Percentiles rank a stretch among this genome's conserved stretches.
phyloP scores from a whole-genome alignment of 768 basidiomycete genomes.

The Naematelia aurantialba region DNA sequence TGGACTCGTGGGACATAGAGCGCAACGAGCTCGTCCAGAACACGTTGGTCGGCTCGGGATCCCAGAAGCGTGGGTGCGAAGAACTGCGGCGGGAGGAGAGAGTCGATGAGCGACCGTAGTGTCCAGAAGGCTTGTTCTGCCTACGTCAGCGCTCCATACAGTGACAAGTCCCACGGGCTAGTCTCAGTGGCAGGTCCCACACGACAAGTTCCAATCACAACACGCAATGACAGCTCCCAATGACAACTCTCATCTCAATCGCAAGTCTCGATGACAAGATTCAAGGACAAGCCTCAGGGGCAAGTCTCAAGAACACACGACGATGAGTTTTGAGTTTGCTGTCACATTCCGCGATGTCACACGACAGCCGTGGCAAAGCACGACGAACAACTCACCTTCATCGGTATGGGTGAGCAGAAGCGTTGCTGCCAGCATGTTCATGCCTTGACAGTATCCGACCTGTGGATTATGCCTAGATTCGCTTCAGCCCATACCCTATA shows the following conservation, averaged over 20 bases:
- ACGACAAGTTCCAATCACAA: too few relatives aligned
- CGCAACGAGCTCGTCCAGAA: slow-evolving; percentile 80
- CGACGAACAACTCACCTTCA: slow-evolving; percentile 53
- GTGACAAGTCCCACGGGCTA: too few relatives aligned
- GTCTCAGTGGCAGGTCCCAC: slow-evolving; percentile 4
- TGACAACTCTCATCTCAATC: too few relatives aligned
- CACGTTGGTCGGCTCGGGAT: slow-evolving; percentile 88
- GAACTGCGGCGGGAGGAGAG: slow-evolving; percentile 84
- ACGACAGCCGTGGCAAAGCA: background rate
- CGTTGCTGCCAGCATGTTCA: slow-evolving; percentile 94
- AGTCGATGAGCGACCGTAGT: slow-evolving; percentile 80
- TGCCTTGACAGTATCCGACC: slow-evolving; percentile 65
- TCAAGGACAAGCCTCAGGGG: too few relatives aligned
- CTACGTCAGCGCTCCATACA: slow-evolving; percentile 17
- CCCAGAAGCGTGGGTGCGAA: slow-evolving; percentile 88
- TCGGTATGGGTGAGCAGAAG: slow-evolving; percentile 86
- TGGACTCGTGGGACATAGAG: slow-evolving; percentile 72
- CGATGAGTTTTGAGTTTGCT: background rate
- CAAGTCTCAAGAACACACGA: background rate
- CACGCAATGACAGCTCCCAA: too few relatives aligned
- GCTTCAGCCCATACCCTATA: background rate
- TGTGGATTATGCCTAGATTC: slow-evolving; percentile 68
- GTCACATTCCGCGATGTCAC: too few relatives aligned
- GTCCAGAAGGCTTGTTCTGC: slow-evolving; percentile 96
- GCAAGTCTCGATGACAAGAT: too few relatives aligned